Evolutionary conservation across 108 stramenopile species (phyloP), one percentile per base, ranked within the genome.

Genomic region (Skeletonema menzelii): DNA sequence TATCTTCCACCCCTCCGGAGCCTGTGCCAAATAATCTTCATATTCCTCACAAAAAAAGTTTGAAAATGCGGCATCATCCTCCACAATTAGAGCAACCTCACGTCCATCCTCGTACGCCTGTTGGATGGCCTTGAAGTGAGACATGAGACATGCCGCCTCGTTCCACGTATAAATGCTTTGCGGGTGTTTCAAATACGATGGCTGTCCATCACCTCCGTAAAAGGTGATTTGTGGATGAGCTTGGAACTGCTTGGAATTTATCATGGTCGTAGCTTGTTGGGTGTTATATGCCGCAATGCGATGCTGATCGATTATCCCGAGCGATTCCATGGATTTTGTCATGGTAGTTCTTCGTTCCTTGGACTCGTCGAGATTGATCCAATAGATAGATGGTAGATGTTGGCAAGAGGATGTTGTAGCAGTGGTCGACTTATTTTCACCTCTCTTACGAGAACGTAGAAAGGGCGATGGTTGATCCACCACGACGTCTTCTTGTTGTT

Each of bases 121-220:
- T 35, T 35, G 19, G 19, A 63, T 63, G 17, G 63, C 63, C 38
- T 63, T 6, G 4, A 63, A 37, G 31, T 63, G 63, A 42, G 63
- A 63, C 63, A 63, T 6, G 4, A 40, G 24, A 63, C 63, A 63
- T 5, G 63, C 63, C 0, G 35, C 63, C 22, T 63, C 63, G 34
- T 35, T 34, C 1, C 6, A 59, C 0, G 15, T 26, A 20, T 59
- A 59, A 19, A 47, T 47, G 6, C 20, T 47, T 19, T 47, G 14
- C 4, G 1, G n/a, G 19, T 47, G 46, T 6, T 47, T 47, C 46
- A 1, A 6, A 1, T 0, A 47, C 0, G 46, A 47, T 20, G 19
- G n/a, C n/a, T 47, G 1, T 20, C 46, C 46, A 17, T 47, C n/a
- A 20, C 46, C 46, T 6, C 5, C n/a, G 5, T 47, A 17, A 20